Evolutionary conservation across 768 basidiomycete genomes (phyloP), one percentile per base, ranked within the genome.

Genomic region (Lanmaoa rubissima): DNA sequence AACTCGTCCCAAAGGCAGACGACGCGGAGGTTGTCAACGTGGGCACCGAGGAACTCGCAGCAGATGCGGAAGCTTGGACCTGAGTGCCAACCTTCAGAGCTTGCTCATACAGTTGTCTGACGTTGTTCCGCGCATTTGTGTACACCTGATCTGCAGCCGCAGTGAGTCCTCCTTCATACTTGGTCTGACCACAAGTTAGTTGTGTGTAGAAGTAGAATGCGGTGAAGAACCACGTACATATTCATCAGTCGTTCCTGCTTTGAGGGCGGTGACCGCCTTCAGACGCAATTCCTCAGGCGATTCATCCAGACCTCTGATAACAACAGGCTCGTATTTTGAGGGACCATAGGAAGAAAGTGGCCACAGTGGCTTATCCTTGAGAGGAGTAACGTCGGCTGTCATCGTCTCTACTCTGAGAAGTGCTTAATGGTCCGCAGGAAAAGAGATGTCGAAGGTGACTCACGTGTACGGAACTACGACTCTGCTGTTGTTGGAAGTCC

Each of bases 271-370:
- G 3, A 77, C 75, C 7, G 88, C 88, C 59, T 80, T 84, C 38
- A 87, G 74, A 43, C 90, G 79, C 44, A 95, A 72, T 70, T 97
- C 94, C 64, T 95, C 94, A 0, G 82, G 81, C 0, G 86, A 88
- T 58, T 87, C 77, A 60, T 97, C 93, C 34, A 88, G 70, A 3
- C 83, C 85, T 10, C 73, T 53, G 17, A 97, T 69, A 6, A 95
- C 61, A 21, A 76, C 82, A 0, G 84, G 84, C 60, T 93, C 91
- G 57, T 79, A 65, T 67, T 94, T 96, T 4, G 84, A 82, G 21
- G 90, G 83, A 0, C 79, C 92, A 67, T 90, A 95, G 0, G 83
- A 87, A 0, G 90, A 86, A 0, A 95, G 74, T 14, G 88, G 87
- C 87, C 90, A 97, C 13, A 79, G 43, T 0, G 93, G 94, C 65